Evolutionary conservation across 805 yeast species (phyloP).

Genomic region (Myxozyma mucilagina): DNA sequence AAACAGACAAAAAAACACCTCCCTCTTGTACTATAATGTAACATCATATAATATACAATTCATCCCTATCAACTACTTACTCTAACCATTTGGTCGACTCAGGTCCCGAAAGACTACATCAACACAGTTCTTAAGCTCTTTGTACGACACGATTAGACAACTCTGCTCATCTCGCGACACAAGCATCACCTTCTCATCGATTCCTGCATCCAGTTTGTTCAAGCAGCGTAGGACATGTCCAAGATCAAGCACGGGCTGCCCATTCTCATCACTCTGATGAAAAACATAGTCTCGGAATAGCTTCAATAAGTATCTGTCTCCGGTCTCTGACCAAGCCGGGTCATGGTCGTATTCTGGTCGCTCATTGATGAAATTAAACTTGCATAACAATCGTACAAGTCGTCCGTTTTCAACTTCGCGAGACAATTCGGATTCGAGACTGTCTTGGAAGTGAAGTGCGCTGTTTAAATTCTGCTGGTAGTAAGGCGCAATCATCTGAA

Average conservation of each 20-base stretch:
- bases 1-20: not conserved
- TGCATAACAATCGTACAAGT: constrained; percentile 75
- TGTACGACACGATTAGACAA: constrained; percentile 81
- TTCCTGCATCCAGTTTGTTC: constrained; percentile 90
- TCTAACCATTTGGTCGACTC: constrained; percentile 14
- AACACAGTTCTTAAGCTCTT: constrained; percentile 54
- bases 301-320: constrained; percentile 68
- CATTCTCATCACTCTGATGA: constrained; percentile 76
- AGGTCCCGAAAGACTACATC: constrained; percentile 29
- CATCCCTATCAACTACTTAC: not conserved
- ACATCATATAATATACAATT: not conserved
- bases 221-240: constrained; percentile 75
- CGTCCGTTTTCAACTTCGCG: constrained; percentile 87
- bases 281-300: constrained; percentile 83
- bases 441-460: constrained; percentile 35
- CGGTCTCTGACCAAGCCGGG: constrained; percentile 69
- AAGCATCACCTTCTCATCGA: constrained; percentile 76
- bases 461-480: constrained; percentile 33
- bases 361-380: constrained; percentile 74
- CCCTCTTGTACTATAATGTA: not conserved
- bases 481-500: constrained; percentile 36
- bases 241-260: constrained; percentile 76
- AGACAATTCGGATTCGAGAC: constrained; percentile 46
- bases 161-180: constrained; percentile 83
- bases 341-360: constrained; percentile 65